A percentile compares a stretch with the other conserved stretches of the same genome.
phyloP scores from a whole-genome alignment of 441 rosid genomes.

The Mallotus repandus region DNA sequence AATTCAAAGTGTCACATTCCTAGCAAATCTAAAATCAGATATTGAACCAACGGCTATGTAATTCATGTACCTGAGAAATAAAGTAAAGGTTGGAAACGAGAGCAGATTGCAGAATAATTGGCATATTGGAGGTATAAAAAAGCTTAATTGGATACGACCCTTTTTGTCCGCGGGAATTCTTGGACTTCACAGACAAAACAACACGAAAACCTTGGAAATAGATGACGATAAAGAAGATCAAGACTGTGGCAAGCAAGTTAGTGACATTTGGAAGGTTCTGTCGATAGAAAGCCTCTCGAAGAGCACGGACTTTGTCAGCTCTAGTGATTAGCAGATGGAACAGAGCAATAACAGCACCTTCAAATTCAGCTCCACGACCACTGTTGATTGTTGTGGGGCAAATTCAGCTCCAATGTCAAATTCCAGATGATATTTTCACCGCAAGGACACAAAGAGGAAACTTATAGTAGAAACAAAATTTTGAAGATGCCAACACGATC shows the following conservation, averaged over 20 bases:
- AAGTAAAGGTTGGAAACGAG: conserved; percentile 90
- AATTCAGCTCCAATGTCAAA: no score
- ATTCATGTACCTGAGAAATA: conserved; percentile 73
- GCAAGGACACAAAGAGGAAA: conserved; percentile 10
- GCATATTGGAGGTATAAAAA: conserved; percentile 83
- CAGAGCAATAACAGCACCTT: conserved; percentile 90
- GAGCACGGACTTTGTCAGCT: conserved; percentile 77
- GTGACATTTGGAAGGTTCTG: conserved; percentile 99
- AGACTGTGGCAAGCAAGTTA: conserved; percentile 62
- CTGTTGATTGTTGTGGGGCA: conserved; percentile 94
- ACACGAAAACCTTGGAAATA: conserved; percentile 90
- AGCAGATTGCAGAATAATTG: conserved; percentile 84
- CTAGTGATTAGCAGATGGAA: conserved; percentile 85
- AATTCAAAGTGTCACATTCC: neutral
- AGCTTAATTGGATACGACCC: conserved; percentile 91
- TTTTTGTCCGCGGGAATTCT: conserved; percentile 81
- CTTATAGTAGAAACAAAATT: no score
- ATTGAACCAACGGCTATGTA: neutral
- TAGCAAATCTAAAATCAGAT: neutral
- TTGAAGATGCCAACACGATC: no score
- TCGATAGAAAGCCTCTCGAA: conserved; percentile 90
- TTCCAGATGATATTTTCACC: conserved; percentile 93
- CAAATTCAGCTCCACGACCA: conserved; percentile 96
- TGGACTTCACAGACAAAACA: conserved; percentile 73
- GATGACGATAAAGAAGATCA: conserved; percentile 59